Evolutionary conservation across 495 filamentous ascomycete genomes (phyloP).

Genomic region (Penicillium bovifimosum): DNA sequence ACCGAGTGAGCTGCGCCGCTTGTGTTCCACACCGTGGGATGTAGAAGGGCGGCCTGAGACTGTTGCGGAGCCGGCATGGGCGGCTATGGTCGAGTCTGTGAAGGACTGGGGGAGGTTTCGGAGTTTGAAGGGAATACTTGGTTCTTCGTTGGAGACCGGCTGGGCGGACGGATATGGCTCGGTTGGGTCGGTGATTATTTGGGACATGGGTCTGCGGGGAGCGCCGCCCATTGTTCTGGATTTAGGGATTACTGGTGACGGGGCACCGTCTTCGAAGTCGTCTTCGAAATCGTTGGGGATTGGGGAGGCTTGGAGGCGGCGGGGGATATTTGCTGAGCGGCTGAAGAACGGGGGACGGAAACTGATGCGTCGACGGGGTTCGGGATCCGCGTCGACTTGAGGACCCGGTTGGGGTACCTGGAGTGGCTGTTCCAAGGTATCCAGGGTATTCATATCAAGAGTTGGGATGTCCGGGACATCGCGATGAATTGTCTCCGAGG

Average conservation of each 20-base stretch:
- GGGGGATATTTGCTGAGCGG: constrained; percentile 20
- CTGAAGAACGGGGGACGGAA: constrained; percentile 35
- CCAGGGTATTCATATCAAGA: constrained; percentile 25
- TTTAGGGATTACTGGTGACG: constrained; percentile 36
- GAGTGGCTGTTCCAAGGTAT: constrained; percentile 14
- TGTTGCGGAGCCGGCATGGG: constrained; percentile 13
- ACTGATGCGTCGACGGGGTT: constrained; percentile 31
- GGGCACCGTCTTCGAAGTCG: constrained; percentile 30
- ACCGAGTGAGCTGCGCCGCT: constrained; percentile 36
- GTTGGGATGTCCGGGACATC: constrained; percentile 30
- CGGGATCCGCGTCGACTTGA: constrained; percentile 23
- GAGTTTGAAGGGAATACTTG: background rate
- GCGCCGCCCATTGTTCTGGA: constrained; percentile 13
- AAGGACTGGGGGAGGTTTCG: constrained; percentile 27
- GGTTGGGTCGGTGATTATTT: constrained; percentile 16
- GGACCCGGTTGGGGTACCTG: constrained; percentile 10
- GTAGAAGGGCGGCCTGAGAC: constrained; percentile 25
- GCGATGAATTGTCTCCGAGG: constrained; percentile 22
- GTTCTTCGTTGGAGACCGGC: constrained; percentile 2
- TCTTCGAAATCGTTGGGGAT: constrained; percentile 19
- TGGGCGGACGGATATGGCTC: constrained; percentile 9
- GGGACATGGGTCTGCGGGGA: constrained; percentile 15
- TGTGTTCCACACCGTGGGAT: constrained; percentile 32
- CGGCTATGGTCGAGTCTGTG: constrained; percentile 13
- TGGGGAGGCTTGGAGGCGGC: constrained; percentile 26